Percentiles rank a stretch among this genome's conserved stretches.
These are phyloP conservation scores for Chlorella sp. DNA, from an alignment of 139 green algal genomes.

Conservation along the genomic window DNA sequence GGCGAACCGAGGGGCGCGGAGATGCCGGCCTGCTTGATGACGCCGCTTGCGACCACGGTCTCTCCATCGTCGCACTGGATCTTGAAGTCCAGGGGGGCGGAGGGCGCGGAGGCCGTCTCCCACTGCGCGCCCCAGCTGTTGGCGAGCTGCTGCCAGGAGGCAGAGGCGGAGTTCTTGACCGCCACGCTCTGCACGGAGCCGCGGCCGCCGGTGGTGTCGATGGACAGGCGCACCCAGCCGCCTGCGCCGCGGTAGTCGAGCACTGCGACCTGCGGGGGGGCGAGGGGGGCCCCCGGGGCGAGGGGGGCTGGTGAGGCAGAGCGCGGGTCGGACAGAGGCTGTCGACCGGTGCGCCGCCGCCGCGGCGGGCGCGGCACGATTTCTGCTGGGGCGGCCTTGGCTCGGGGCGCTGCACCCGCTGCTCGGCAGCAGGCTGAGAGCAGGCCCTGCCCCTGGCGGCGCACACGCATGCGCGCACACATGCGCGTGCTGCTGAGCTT, in stretches of 20 bases:
- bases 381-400: too few relatives aligned
- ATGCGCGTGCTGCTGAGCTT: too few relatives aligned
- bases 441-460: too few relatives aligned
- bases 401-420: too few relatives aligned
- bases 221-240: slow-evolving; percentile 44
- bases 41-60: slow-evolving; percentile 30
- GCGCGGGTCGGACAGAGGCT: too few relatives aligned
- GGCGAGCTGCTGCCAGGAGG: slow-evolving; percentile 36
- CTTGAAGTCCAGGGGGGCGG: slow-evolving; percentile 32
- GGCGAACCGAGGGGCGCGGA: too few relatives aligned
- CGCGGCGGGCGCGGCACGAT: too few relatives aligned
- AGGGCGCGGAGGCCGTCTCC: slow-evolving; percentile 36
- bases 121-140: slow-evolving; percentile 52
- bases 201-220: slow-evolving; percentile 22
- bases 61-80: slow-evolving; percentile 30
- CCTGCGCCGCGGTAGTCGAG: slow-evolving; percentile 35
- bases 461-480: too few relatives aligned
- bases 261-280: slow-evolving; percentile 17
- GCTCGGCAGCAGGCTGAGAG: too few relatives aligned
- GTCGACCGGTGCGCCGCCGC: too few relatives aligned
- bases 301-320: too few relatives aligned
- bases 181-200: slow-evolving; percentile 40
- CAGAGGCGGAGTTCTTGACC: slow-evolving; percentile 19
- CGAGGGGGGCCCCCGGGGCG: background rate
- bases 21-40: slow-evolving; percentile 35